Percentiles rank a stretch among this genome's conserved stretches.
Conservation (phyloP, 2,329 filamentous ascomycete genomes). For the Rutstroemia sydowiana region DNA sequence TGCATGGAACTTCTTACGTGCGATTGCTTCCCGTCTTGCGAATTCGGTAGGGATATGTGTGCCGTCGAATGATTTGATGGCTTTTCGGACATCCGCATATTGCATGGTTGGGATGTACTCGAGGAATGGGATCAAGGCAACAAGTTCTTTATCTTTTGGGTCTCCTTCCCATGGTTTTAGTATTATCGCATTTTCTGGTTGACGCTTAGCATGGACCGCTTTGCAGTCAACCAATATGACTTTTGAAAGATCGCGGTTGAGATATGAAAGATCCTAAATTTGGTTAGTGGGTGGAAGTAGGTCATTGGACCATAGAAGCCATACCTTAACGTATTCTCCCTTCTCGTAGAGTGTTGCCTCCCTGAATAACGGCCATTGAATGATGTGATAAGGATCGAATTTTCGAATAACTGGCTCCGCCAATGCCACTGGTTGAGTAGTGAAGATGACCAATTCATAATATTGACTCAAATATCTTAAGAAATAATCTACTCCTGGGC, state of each 20-base stretch:
- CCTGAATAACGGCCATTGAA: conserved; percentile 89
- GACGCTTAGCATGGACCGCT: conserved; percentile 69
- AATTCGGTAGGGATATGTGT: conserved; percentile 88
- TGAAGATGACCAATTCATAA: conserved; percentile 96
- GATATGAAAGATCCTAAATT: conserved; percentile 81
- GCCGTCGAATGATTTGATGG: conserved; percentile 82
- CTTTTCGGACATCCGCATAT: conserved; percentile 76
- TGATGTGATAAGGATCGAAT: conserved; percentile 88
- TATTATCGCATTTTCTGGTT: conserved; percentile 95
- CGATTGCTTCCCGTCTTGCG: conserved; percentile 75
- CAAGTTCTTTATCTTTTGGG: conserved; percentile 73
- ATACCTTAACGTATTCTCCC: conserved; percentile 90
- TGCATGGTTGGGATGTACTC: conserved; percentile 96
- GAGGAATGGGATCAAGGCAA: conserved; percentile 88
- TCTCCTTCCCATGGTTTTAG: conserved; percentile 86
- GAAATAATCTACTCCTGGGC: conserved; percentile 95
- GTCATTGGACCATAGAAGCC: conserved; percentile 16
- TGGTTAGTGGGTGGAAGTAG: conserved; percentile 18
- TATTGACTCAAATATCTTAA: conserved; percentile 94
- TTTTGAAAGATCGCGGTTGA: conserved; percentile 93
- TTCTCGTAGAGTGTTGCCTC: conserved; percentile 97
- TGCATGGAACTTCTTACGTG: conserved; percentile 77
- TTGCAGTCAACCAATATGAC: conserved; percentile 92
- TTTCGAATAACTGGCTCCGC: conserved; percentile 87
- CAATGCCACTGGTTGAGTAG: conserved; percentile 73